Base-by-base conservation (phyloP, 345 rosid genomes). In the Linum lewisii region DNA sequence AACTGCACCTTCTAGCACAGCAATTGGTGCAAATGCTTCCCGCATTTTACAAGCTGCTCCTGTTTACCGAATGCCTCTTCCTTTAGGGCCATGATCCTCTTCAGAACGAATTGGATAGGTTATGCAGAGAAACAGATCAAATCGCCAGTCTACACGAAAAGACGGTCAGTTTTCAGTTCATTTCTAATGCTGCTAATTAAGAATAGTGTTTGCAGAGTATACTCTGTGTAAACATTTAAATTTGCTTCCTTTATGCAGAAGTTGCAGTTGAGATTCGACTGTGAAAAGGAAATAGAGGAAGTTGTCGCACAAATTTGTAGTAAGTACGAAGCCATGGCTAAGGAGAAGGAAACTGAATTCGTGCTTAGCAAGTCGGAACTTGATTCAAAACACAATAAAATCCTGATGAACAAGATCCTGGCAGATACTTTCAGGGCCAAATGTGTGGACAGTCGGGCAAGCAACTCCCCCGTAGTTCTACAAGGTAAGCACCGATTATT, bases 401-500 rank as follows among this genome's bases (percentile, higher is more conserved):
- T 84, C 64, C 44, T 59, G 58, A 65, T 73, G 79, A 82, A 74
- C 63, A 80, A 69, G 81, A 69, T 80, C 22, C 68, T 86, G 76
- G 86, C 87, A 0, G 82, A 75, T 52, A 83, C 82, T 34, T 82
- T 86, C 65, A 68, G 78, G 59, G 63, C 63, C n/a, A 86, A 82
- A 63, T 81, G 79, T 60, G 64, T 25, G 52, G 81, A 79, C 58
- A 19, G n/a, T 32, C 78, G 57, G 63, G 57, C 66, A 29, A 51
- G 79, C 59, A 60, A 37, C 11, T 21, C 63, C 9, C 59, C 58
- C 6, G 64, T 64, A 44, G 51, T 24, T 32, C 76, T 58, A 54
- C 80, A 65, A 74, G 92, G 88, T 82, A 44, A 7, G 58, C 18
- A 11, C 14, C 18, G 14, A 42, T 42, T 3, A 16, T 6, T 5